Base-by-base conservation (phyloP, 306 rosid genomes). In the Cucurbita ficifolia region DNA sequence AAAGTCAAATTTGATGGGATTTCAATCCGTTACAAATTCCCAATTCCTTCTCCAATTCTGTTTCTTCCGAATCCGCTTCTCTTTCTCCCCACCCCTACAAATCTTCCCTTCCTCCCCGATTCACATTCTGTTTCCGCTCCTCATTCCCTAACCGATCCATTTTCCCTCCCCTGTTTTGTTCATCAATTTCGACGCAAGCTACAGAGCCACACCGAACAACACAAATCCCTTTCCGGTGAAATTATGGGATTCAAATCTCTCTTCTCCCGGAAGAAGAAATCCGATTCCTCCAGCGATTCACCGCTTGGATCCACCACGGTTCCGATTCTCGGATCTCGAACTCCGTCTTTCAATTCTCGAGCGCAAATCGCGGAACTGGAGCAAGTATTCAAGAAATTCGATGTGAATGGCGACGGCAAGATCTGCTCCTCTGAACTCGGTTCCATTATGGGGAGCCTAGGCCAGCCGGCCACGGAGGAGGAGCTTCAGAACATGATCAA, bases 331-430 rank as follows among this genome's bases (percentile, higher is more conserved):
- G 80, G 80, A 33, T 72, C 86, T 21, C 76, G 82, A 4, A 83
- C 96, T 0, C 72, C 84, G 3, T 91, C 93, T 0, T 56, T 83
- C 14, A 78, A 79, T 5, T 53, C 82, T 2, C 83, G 81, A 3
- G 74, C 79, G 0, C 89, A 82, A 69, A 73, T 91, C 56, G 81
- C 76, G 0, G 97, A 94, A 65, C 92, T 94, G 1, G 92, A 89
- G 43, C 78, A 87, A 72, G 97, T 94, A 1, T 94, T 94, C 88
- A 82, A 75, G 75, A 90, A 80, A 82, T 90, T 92, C 79, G 98
- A 92, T 74, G 96, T 80, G 10, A 92, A 92, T 64, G 96, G 96
- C 53, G 96, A 92, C 76, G 98, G 96, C 38, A 90, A 88, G 96
- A 90, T 92, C 88, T 90, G 89, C 18, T 70, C 91, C 4, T 80